Evolutionary conservation across 2,329 filamentous ascomycete species (phyloP).

Genomic region (Ophiostoma pallidulum): DNA sequence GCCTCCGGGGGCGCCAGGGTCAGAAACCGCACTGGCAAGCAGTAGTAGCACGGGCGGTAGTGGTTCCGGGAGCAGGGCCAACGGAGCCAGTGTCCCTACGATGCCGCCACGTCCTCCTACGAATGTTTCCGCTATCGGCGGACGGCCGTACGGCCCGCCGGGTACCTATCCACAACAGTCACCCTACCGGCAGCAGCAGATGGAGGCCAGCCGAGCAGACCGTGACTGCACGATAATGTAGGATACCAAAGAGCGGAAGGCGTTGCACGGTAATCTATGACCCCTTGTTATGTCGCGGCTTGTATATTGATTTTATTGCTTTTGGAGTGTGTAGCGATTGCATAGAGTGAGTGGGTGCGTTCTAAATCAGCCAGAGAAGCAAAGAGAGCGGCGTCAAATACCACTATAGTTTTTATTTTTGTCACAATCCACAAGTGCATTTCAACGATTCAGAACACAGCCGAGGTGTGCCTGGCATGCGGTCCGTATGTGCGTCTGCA

Average conservation of each 20-base stretch:
- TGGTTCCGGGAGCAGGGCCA: not conserved
- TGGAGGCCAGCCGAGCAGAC: not conserved
- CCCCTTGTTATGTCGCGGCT: not conserved
- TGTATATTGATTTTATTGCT: not conserved
- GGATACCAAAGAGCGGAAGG: no score
- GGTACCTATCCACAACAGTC: not conserved
- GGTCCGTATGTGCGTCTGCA: no score
- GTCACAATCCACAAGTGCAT: no score
- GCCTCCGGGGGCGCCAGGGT: constrained; percentile 31
- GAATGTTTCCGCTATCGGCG: not conserved
- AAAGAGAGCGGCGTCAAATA: no score
- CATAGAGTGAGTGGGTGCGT: no score
- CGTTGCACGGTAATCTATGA: not conserved
- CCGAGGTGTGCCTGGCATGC: no score
- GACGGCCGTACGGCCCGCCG: not conserved
- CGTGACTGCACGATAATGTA: constrained; percentile 9
- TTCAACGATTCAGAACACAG: no score
- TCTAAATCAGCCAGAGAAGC: no score
- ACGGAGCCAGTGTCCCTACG: not conserved
- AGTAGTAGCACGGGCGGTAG: not conserved
- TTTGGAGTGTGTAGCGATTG: no score
- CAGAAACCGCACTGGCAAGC: constrained; percentile 1
- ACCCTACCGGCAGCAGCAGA: not conserved
- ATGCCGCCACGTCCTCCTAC: not conserved
- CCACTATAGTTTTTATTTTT: no score